phyloP scores from a whole-genome alignment of 164 flowering plant species.

The Amborella trichopoda region DNA sequence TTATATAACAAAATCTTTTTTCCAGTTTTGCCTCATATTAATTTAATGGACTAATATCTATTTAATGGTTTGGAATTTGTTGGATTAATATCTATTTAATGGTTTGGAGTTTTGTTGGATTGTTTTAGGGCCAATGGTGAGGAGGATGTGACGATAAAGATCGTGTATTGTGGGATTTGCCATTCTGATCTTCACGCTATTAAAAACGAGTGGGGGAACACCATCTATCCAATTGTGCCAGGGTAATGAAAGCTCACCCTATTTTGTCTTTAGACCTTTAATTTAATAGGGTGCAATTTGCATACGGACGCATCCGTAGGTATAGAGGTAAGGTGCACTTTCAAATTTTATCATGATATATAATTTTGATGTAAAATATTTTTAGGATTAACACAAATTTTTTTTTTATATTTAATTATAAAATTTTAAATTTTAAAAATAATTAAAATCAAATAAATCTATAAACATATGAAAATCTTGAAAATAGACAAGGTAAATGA shows the following conservation, averaged over 20 bases:
- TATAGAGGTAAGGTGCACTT: too few species aligned
- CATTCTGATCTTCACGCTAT: conserved; percentile 16
- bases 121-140: conserved; percentile 12
- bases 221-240: conserved; percentile 12
- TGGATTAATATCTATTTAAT: background rate
- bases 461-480: too few species aligned
- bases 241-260: conserved; percentile 5
- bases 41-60: background rate
- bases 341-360: too few species aligned
- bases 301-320: too few species aligned
- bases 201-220: conserved; percentile 11
- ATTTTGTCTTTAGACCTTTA: background rate
- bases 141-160: conserved; percentile 13
- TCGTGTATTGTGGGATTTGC: conserved; percentile 17
- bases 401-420: background rate
- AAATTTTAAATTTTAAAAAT: background rate
- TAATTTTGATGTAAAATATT: background rate
- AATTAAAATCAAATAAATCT: too few species aligned
- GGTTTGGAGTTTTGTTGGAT: background rate
- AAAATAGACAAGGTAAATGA: too few species aligned
- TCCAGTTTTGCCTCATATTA: background rate
- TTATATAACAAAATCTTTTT: background rate
- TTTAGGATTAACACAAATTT: background rate
- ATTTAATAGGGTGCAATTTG: background rate
- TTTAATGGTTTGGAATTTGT: background rate